Evolutionary conservation across 208 protist species (phyloP).

Genomic region (Trypanosomatidae sp.): DNA sequence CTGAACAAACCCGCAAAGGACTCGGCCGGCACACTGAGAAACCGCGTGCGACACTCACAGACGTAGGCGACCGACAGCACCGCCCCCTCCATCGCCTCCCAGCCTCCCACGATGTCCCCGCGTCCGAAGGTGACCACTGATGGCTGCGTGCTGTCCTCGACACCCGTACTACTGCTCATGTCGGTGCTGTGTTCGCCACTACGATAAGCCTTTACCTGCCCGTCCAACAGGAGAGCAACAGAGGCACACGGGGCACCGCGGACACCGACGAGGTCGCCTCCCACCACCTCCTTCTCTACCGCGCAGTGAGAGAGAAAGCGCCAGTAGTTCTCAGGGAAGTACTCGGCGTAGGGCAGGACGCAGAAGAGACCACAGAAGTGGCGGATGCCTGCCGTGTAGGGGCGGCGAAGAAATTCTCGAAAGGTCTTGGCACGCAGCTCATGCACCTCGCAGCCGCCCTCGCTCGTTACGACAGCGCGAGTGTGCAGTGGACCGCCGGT

Average conservation of each 20-base stretch:
- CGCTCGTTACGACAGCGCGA: conserved; percentile 9
- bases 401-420: conserved; percentile 10
- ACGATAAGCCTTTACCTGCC: conserved; percentile 8
- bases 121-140: conserved; percentile 11
- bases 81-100: conserved; percentile 10
- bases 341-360: conserved; percentile 12
- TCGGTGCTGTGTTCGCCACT: too few relatives aligned
- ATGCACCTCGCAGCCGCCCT: conserved; percentile 11
- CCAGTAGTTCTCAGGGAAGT: conserved; percentile 22
- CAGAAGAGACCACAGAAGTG: conserved; percentile 19
- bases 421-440: conserved; percentile 7
- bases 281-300: conserved; percentile 11
- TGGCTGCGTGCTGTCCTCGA: too few relatives aligned
- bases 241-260: neutral
- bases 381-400: conserved; percentile 9
- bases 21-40: conserved; percentile 13
- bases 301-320: conserved; percentile 15
- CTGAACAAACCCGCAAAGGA: conserved; percentile 12
- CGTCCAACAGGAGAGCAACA: conserved; percentile 14
- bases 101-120: conserved; percentile 15
- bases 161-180: too few relatives aligned
- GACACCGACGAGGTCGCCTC: conserved; percentile 12
- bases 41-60: conserved; percentile 8
- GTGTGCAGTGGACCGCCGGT: conserved; percentile 13
- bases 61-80: conserved; percentile 9